A percentile compares a stretch with the other conserved stretches of the same genome.
These are phyloP conservation scores for Trichoderma erinaceum DNA, from an alignment of 495 filamentous ascomycete genomes.

Conservation along the genomic window DNA sequence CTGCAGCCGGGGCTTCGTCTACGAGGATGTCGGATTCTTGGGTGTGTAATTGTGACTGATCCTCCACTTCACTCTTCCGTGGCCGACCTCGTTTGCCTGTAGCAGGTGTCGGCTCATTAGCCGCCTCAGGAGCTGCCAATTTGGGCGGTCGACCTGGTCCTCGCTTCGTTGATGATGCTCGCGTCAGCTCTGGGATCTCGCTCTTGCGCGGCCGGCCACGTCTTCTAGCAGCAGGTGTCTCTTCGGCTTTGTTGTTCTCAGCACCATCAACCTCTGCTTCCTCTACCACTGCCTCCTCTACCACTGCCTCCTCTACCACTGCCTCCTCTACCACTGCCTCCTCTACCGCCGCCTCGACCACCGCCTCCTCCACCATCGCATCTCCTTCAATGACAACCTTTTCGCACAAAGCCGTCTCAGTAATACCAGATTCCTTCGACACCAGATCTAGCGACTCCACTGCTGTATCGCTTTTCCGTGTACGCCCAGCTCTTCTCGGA, in stretches of 20 bases:
- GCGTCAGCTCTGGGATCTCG: background rate
- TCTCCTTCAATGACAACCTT: background rate
- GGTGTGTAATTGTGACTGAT: background rate
- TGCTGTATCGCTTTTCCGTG: background rate
- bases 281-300: no score
- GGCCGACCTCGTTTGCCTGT: background rate
- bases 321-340: no score
- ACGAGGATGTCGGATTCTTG: no score
- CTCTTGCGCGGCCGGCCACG: background rate
- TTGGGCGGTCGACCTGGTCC: conserved; percentile 1
- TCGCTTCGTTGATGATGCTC: background rate
- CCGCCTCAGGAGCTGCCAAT: background rate
- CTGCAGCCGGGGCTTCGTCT: background rate
- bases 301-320: background rate
- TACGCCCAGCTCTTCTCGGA: background rate
- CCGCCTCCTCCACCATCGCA: background rate
- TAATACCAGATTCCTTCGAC: background rate
- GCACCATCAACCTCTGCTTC: background rate
- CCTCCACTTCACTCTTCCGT: background rate
- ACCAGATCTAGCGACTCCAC: background rate
- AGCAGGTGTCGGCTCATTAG: background rate
- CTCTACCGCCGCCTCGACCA: no score
- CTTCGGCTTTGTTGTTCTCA: background rate
- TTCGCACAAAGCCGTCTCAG: background rate
- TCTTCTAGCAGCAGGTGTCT: background rate